These are phyloP conservation scores for Cardamine resedifolia DNA, from an alignment of 345 rosid genomes.

Conservation along the genomic window DNA sequence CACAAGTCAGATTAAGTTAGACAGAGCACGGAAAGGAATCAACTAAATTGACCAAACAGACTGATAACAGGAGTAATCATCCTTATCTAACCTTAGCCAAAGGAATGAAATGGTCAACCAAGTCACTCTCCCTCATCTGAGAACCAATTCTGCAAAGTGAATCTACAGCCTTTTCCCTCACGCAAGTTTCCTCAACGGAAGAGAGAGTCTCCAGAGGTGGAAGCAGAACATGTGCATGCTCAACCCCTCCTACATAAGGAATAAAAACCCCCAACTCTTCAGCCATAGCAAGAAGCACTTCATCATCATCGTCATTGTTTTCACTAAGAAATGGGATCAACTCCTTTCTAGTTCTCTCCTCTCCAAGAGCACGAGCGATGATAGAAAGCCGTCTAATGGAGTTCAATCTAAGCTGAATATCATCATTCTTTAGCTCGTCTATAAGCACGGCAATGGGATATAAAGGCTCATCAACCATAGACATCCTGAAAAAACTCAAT, in stretches of 20 bases:
- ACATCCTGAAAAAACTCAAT: slow-evolving; percentile 40
- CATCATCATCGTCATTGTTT: slow-evolving; percentile 80
- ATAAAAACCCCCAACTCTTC: slow-evolving; percentile 79
- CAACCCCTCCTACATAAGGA: slow-evolving; percentile 77
- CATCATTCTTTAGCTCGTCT: slow-evolving; percentile 79
- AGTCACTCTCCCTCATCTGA: slow-evolving; percentile 70
- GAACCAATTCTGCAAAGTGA: slow-evolving; percentile 69
- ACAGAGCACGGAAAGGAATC: background rate
- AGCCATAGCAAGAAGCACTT: slow-evolving; percentile 76
- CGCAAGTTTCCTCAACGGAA: slow-evolving; percentile 73
- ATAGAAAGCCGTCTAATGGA: slow-evolving; percentile 68
- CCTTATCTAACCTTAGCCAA: slow-evolving; percentile 54
- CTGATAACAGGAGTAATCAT: background rate
- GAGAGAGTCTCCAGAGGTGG: slow-evolving; percentile 72
- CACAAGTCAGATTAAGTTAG: background rate
- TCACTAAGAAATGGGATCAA: slow-evolving; percentile 74
- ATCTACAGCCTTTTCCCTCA: slow-evolving; percentile 71
- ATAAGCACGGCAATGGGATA: slow-evolving; percentile 78
- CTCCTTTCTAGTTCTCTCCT: slow-evolving; percentile 74
- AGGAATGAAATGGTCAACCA: slow-evolving; percentile 64
- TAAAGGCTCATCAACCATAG: slow-evolving; percentile 69
- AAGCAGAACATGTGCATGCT: slow-evolving; percentile 59
- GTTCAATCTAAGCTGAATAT: slow-evolving; percentile 70
- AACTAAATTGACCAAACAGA: background rate
- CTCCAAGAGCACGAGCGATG: slow-evolving; percentile 79